These are phyloP conservation scores for Syzygium aqueum DNA, from an alignment of 345 rosid genomes.

Conservation along the genomic window DNA sequence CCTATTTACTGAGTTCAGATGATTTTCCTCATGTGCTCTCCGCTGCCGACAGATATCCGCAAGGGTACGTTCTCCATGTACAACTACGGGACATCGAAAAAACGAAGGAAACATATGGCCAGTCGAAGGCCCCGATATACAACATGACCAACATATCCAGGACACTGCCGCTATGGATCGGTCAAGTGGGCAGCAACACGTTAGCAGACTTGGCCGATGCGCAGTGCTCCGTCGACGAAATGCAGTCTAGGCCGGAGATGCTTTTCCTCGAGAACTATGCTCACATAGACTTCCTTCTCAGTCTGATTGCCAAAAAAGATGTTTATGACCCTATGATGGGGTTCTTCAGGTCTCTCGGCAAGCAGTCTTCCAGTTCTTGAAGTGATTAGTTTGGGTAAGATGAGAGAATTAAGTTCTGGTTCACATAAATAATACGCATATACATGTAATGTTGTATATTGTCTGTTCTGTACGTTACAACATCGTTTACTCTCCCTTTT, in stretches of 20 bases:
- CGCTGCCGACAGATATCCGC: no score
- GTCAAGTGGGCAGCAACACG: background rate
- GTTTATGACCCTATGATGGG: background rate
- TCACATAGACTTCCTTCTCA: background rate
- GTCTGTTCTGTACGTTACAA: background rate
- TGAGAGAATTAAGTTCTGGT: background rate
- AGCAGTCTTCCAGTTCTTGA: background rate
- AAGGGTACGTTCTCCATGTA: no score
- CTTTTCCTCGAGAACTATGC: background rate
- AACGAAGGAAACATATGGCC: no score
- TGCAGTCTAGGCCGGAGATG: background rate
- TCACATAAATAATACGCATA: background rate
- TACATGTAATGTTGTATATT: background rate
- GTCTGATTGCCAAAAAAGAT: background rate
- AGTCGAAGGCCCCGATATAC: no score
- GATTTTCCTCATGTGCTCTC: no score
- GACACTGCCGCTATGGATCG: background rate
- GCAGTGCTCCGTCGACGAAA: background rate
- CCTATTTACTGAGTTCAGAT: no score
- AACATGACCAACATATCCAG: background rate
- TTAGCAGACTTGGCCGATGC: background rate
- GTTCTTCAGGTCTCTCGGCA: background rate
- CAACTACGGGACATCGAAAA: no score
- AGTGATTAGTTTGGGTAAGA: background rate
- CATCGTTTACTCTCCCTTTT: background rate